These are phyloP conservation scores for Salinomyces thailandicus DNA, from an alignment of 2,329 filamentous ascomycete genomes.

Conservation along the genomic window DNA sequence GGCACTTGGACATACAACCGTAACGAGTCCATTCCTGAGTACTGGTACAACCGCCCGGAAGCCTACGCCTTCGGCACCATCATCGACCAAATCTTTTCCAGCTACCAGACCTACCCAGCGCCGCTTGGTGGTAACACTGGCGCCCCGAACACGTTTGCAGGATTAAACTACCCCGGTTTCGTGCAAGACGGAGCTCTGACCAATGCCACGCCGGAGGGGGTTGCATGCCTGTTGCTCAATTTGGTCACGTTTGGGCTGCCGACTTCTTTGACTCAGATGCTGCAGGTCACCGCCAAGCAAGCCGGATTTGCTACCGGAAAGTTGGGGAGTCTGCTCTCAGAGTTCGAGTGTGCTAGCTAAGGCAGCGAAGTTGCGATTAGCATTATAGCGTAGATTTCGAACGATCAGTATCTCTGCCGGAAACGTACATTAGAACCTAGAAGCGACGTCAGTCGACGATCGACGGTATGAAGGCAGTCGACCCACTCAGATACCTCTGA, in stretches of 20 bases:
- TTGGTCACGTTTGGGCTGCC: not conserved
- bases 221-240: slow-evolving; percentile 2
- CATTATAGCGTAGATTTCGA: too few species aligned
- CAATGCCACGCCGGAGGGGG: slow-evolving; percentile 1
- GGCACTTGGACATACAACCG: slow-evolving; percentile 2
- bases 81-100: not conserved
- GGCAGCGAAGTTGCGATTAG: too few species aligned
- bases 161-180: slow-evolving; percentile 4
- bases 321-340: too few species aligned
- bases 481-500: too few species aligned
- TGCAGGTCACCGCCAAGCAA: too few species aligned
- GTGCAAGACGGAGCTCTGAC: slow-evolving; percentile 1
- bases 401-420: too few species aligned
- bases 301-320: too few species aligned
- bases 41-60: slow-evolving; percentile 2
- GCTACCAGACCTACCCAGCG: not conserved
- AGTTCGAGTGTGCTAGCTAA: too few species aligned
- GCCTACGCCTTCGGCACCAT: slow-evolving; percentile 1
- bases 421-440: too few species aligned
- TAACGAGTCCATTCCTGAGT: not conserved
- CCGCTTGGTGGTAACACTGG: slow-evolving; percentile 3
- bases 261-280: not conserved
- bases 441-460: too few species aligned
- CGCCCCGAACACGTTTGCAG: slow-evolving; percentile 2
- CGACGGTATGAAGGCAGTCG: too few species aligned